These are phyloP conservation scores for Beauveria varroae DNA, from an alignment of 2,329 filamentous ascomycete genomes.

Conservation along the genomic window DNA sequence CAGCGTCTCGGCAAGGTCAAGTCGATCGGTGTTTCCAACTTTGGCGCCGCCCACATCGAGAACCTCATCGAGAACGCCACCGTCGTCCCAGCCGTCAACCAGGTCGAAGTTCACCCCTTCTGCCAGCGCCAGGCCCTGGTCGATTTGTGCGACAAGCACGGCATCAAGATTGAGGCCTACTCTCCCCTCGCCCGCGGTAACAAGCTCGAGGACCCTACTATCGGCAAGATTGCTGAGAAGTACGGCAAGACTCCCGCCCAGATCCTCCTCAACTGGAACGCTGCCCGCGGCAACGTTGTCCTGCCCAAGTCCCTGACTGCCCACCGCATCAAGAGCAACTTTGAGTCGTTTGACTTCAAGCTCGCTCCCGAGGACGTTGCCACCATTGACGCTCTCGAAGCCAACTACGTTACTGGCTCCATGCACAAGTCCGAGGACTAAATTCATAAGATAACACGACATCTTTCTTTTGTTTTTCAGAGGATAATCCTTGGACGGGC, in stretches of 20 bases:
- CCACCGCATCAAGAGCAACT: conserved; percentile 60
- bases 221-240: conserved; percentile 57
- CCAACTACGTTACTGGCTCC: conserved; percentile 61
- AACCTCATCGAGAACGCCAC: conserved; percentile 48
- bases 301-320: conserved; percentile 65
- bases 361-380: conserved; percentile 55
- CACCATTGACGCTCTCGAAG: conserved; percentile 57
- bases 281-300: conserved; percentile 67
- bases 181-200: conserved; percentile 64
- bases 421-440: conserved; percentile 34
- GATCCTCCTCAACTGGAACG: conserved; percentile 69
- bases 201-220: conserved; percentile 57
- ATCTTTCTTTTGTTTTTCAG: not conserved
- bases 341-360: conserved; percentile 51
- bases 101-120: conserved; percentile 75
- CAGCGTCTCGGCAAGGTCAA: conserved; percentile 55
- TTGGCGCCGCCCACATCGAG: conserved; percentile 56
- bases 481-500: conserved; percentile 10
- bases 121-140: conserved; percentile 55
- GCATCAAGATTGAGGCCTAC: conserved; percentile 51
- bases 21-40: conserved; percentile 74
- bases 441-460: conserved; percentile 12
- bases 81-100: conserved; percentile 61
- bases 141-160: conserved; percentile 46
- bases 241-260: conserved; percentile 67